A percentile compares a stretch with the other conserved stretches of the same genome.
Evolutionary conservation across 768 basidiomycete species (phyloP).

Genomic region (Suillus ampliporus): DNA sequence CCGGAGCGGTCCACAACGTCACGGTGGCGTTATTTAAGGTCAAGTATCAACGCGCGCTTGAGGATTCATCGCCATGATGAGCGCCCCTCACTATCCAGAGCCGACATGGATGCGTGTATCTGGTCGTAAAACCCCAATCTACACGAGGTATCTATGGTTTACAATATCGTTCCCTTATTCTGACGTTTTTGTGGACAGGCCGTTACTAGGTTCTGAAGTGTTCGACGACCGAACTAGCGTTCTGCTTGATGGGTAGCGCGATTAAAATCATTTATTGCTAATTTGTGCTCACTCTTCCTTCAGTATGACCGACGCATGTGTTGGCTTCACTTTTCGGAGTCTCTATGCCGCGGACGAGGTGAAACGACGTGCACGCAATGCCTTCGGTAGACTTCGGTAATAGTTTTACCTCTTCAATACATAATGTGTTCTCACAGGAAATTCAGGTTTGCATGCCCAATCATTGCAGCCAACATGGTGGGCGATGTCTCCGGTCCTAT

Average conservation of each 20-base stretch:
- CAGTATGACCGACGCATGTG: constrained; percentile 14
- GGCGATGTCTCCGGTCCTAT: constrained; percentile 4
- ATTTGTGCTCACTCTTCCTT: not conserved
- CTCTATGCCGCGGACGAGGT: constrained; percentile 6
- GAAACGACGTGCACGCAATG: constrained; percentile 10
- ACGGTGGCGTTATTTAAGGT: not conserved
- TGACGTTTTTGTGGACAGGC: constrained; percentile 9
- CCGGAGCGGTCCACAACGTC: not conserved
- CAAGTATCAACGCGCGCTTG: not conserved
- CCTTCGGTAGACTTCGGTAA: constrained; percentile 20
- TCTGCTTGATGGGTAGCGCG: constrained; percentile 14
- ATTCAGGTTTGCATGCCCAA: constrained; percentile 17
- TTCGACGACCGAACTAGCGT: constrained; percentile 15
- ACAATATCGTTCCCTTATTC: not conserved
- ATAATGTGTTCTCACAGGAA: not conserved
- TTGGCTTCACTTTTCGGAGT: constrained; percentile 19
- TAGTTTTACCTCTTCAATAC: too few species aligned
- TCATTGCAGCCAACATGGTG: constrained; percentile 17
- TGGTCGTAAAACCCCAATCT: not conserved
- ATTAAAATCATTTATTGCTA: not conserved
- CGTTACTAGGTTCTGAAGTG: constrained; percentile 20
- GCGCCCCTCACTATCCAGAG: constrained; percentile 5
- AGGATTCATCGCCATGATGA: not conserved
- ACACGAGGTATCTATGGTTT: not conserved
- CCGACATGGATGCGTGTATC: not conserved